Evolutionary conservation across 805 yeast species (phyloP), one percentile per base, ranked within the genome.

Genomic region (Ogataea philodendri): DNA sequence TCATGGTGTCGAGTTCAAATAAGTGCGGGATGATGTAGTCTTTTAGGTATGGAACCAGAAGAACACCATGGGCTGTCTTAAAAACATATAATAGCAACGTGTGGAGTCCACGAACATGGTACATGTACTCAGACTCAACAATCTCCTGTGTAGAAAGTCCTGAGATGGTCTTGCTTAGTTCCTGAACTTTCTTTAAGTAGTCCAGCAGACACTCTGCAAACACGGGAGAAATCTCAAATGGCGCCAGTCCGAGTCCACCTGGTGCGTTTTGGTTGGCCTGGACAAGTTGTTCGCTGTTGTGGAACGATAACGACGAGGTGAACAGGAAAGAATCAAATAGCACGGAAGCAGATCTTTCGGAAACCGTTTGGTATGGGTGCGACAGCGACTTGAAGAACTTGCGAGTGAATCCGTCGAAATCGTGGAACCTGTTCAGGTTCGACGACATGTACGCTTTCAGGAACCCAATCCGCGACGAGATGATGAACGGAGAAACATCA

Each of bases 331-430:
- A 30, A 31, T 53, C 70, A 8, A 76, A 72, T 26, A 87, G 54
- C 5, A 81, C 60, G 2, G 76, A 67, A 0, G 89, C 90, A 31
- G 84, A 63, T 32, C 78, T 78, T 14, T 72, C 76, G 15, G 95
- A 67, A 5, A 89, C 88, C 8, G 76, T 75, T 38, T 79, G 81
- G 53, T 84, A 84, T 5, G 84, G 81, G 54, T 85, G 88, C 28
- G 73, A 66, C 25, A 82, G 55, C 19, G 72, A 65, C 1, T 56
- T 56, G 48, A 77, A 62, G 41, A 81, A 61, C 44, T 71, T 57
- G 0, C 67, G 49, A 15, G 76, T 49, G 3, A 71, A 40, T 2
- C 57, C 59, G 6, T 69, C 74, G n/a, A 76, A 64, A 15, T 69
- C 58, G 11, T 76, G 75, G 36, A 71, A 72, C 40, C 74, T 69